Base-by-base conservation (phyloP, 73 alveolate species). In the Paraurostyla sp. region DNA sequence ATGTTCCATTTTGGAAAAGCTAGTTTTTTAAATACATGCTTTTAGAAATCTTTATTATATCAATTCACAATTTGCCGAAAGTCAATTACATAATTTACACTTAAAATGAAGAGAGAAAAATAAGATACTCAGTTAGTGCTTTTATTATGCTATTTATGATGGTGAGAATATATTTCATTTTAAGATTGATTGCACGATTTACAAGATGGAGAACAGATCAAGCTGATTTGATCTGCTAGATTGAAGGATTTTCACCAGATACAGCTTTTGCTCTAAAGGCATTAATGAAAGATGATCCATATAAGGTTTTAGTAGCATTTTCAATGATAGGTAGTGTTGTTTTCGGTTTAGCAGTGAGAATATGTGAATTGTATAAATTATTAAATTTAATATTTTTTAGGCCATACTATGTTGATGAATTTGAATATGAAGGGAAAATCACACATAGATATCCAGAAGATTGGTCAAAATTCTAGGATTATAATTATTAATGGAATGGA, bases 131-230 rank as follows among this genome's bases (percentile, higher is more conserved):
- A 0, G 0, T 85, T 2, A 80, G 71, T 38, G 36, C 93, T 20
- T 59, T 85, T 16, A 62, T 71, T 62, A 18, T 80, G 9, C 42
- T 57, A 22, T 85, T 85, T 38, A 85, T 85, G 93, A 52, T 71
- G 7, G 25, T 68, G 20, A 69, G 93, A 36, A 16, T 85, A 25
- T 85, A 85, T 45, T 60, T 85, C 23, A 20, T 85, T 18, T 42
- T 71, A 0, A 0, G 93, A 22, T 54, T 85, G 20, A 36, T 52
- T 20, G 59, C 88, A 16, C 4, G 80, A 41, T 69, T 85, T 25
- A 58, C 83, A 15, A 85, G 45, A 46, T 85, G 93, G 93, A 85
- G 93, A 71, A 49, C 68, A 22, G 93, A 85, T 30, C 59, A 85
- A 4, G 71, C 93, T 0, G 69, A 52, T 59, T 49, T 78, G 29